Evolutionary conservation across 2,329 filamentous ascomycete species (phyloP).

Genomic region (Elsinoe perseae): DNA sequence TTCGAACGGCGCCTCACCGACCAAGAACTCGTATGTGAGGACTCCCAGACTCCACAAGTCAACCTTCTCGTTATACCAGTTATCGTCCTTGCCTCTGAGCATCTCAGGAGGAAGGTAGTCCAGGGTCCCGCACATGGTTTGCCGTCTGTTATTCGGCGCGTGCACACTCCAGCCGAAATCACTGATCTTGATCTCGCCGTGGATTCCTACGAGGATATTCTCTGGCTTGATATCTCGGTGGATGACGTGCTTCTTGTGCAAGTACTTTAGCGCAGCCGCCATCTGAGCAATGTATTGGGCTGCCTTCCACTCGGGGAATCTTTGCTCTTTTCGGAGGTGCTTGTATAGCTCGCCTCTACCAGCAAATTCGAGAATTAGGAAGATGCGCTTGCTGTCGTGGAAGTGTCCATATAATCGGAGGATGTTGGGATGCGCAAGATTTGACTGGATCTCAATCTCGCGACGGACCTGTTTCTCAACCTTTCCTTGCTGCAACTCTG

Average conservation of each 20-base stretch:
- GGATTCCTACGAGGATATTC: slow-evolving; percentile 21
- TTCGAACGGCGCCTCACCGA: slow-evolving; percentile 22
- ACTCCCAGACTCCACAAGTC: slow-evolving; percentile 22
- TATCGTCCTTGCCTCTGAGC: slow-evolving; percentile 21
- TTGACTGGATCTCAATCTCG: slow-evolving; percentile 22
- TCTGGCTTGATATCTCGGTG: slow-evolving; percentile 23
- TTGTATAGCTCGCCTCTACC: slow-evolving; percentile 22
- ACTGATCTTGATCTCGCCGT: slow-evolving; percentile 22
- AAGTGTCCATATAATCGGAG: slow-evolving; percentile 22
- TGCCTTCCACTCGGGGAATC: slow-evolving; percentile 21
- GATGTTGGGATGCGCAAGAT: slow-evolving; percentile 22
- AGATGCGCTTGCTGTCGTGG: slow-evolving; percentile 22
- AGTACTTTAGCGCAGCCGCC: slow-evolving; percentile 20
- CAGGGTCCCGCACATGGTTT: slow-evolving; percentile 22
- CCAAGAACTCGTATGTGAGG: slow-evolving; percentile 21
- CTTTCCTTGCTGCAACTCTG: slow-evolving; percentile 66
- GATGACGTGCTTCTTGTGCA: slow-evolving; percentile 22
- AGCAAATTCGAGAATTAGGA: slow-evolving; percentile 21
- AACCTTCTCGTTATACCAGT: slow-evolving; percentile 22
- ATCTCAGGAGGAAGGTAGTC: slow-evolving; percentile 22
- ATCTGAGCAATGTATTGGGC: slow-evolving; percentile 21
- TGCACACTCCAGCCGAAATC: slow-evolving; percentile 23
- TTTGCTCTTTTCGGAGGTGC: slow-evolving; percentile 20
- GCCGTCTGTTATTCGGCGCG: slow-evolving; percentile 21
- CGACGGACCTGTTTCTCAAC: slow-evolving; percentile 58